Evolutionary conservation across 2,329 filamentous ascomycete genomes (phyloP).

Genomic region (Aspergillus fischeri): DNA sequence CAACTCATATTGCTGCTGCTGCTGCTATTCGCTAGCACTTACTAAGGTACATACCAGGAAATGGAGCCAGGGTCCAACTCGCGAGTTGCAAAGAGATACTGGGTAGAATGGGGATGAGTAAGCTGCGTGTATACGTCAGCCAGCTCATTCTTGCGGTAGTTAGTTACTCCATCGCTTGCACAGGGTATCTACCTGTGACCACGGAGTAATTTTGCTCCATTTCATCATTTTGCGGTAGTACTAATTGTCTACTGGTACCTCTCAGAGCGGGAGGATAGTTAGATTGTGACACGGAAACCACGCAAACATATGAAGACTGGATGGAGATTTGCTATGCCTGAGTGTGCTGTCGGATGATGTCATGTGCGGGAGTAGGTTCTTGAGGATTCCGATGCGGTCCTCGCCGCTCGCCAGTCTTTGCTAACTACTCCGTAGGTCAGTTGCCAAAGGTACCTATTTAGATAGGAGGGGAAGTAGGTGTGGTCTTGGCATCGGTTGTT

Average conservation of each 20-base stretch:
- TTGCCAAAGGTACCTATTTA: too few relatives aligned
- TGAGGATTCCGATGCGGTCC: neutral
- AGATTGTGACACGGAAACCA: neutral
- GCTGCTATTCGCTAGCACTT: neutral
- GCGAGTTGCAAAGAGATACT: too few relatives aligned
- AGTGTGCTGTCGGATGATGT: neutral
- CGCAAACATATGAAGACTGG: neutral
- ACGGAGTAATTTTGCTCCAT: too few relatives aligned
- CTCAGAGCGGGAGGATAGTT: too few relatives aligned
- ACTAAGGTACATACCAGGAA: too few relatives aligned
- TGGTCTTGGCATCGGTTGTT: too few relatives aligned
- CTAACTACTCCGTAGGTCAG: neutral
- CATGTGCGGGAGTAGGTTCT: neutral
- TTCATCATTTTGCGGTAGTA: neutral
- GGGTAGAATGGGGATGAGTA: too few relatives aligned
- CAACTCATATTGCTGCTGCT: neutral
- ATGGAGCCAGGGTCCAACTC: too few relatives aligned
- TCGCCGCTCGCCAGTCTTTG: neutral
- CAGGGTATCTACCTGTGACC: too few relatives aligned
- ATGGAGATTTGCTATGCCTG: neutral
- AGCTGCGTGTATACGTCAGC: neutral
- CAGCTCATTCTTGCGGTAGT: neutral
- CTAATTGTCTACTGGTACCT: neutral
- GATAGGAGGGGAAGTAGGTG: too few relatives aligned
- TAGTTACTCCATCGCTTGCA: too few relatives aligned